Conservation (phyloP, 2,329 filamentous ascomycete genomes). For the Colletotrichum phormii region DNA sequence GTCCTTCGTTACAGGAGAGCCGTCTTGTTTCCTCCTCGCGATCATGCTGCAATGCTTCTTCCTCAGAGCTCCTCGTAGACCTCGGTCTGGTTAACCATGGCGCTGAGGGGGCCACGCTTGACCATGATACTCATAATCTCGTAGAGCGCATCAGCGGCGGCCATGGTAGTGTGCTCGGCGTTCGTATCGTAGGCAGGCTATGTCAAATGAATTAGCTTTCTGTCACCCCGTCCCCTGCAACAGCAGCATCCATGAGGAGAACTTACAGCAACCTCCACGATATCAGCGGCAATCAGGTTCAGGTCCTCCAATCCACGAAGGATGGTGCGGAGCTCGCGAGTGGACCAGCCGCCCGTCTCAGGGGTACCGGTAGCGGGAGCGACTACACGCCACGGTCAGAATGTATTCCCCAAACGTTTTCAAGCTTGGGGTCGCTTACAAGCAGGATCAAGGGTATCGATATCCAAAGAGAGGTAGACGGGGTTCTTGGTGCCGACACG, state of each 20-base stretch:
- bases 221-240: background rate
- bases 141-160: conserved; percentile 76
- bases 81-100: conserved; percentile 33
- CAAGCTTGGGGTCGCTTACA: conserved; percentile 48
- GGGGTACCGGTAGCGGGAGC: conserved; percentile 81
- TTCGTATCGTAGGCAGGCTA: conserved; percentile 78
- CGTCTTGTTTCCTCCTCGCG: background rate
- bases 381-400: conserved; percentile 52
- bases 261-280: conserved; percentile 76
- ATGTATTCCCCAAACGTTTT: background rate
- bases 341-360: conserved; percentile 82
- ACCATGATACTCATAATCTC: conserved; percentile 88
- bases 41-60: background rate
- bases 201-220: background rate
- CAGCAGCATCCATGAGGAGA: background rate
- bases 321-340: conserved; percentile 78
- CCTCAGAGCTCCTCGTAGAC: conserved; percentile 26
- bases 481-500: conserved; percentile 80
- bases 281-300: conserved; percentile 77
- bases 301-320: conserved; percentile 75
- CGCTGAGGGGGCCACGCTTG: conserved; percentile 77
- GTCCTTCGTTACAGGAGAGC: background rate
- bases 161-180: conserved; percentile 80
- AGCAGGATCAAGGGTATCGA: conserved; percentile 88
- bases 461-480: conserved; percentile 87